Base-by-base conservation (phyloP, 306 rosid species). In the Astragalus membranaceus region DNA sequence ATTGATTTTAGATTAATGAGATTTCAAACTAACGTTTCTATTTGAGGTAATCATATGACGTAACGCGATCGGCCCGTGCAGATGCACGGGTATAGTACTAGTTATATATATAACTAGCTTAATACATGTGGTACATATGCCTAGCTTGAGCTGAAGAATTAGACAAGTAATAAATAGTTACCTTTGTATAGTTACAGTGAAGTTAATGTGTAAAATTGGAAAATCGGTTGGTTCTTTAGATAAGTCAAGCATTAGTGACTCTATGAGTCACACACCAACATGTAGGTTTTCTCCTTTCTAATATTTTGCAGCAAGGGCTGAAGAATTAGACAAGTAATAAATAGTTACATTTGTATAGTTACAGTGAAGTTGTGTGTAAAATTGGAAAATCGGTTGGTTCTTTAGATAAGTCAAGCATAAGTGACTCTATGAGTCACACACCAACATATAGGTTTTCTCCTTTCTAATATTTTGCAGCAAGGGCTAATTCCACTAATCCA, bases 401-500 rank as follows among this genome's bases (percentile, higher is more conserved):
- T 42, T 63, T 26, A 12, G 53, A 42, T 42, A 20, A 16, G 37
- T 61, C 16, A 61, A 29, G 32, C 4, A n/a, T 10, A 30, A 16
- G 20, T 33, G 6, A 47, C 54, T 14, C 36, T 62, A 32, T 20
- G 26, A 36, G 33, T 61, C 42, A n/a, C 48, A 35, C 58, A 42
- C 35, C 53, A 54, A 49, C 16, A 29, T 5, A 2, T 63, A 10
- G 2, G 64, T 73, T 73, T 73, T 63, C 23, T 39, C 54, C 13
- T 14, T 35, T 62, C 44, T 23, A 7, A 7, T 73, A 33, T 41
- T 41, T 23, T 11, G 37, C 13, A 11, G 26, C 35, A 29, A 35
- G 26, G 73, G 69, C 58, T 73, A 73, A 30, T 69, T 73, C 59
- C 39, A 49, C 73, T 74, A 26, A 32, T 52, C 26, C 42, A 74